Evolutionary conservation across 2,329 filamentous ascomycete species (phyloP).

Genomic region (Clonostachys rhizophaga): DNA sequence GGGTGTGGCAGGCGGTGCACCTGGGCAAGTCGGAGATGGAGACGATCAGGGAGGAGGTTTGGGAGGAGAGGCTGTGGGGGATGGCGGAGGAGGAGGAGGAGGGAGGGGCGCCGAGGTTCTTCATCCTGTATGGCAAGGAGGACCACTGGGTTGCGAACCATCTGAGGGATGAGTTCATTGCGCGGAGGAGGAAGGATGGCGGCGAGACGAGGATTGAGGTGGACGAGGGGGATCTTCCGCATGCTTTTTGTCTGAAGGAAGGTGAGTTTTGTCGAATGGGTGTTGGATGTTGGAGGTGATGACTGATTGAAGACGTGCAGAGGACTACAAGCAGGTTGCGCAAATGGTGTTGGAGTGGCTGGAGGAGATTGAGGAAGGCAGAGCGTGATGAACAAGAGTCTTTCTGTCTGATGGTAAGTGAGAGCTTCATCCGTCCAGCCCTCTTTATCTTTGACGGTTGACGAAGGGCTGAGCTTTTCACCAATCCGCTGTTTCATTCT

Average conservation of each 20-base stretch:
- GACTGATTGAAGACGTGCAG: no score
- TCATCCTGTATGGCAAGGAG: conserved; percentile 53
- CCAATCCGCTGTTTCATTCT: no score
- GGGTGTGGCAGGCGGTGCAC: conserved; percentile 54
- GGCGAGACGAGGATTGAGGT: conserved; percentile 43
- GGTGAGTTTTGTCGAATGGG: conserved; percentile 15
- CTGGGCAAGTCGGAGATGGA: conserved; percentile 56
- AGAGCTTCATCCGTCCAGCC: no score
- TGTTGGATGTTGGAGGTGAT: no score
- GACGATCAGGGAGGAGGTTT: conserved; percentile 52
- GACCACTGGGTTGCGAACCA: conserved; percentile 60
- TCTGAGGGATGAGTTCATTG: conserved; percentile 52
- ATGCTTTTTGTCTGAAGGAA: conserved; percentile 51
- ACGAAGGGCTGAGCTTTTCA: no score
- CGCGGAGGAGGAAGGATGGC: conserved; percentile 25
- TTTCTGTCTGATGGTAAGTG: no score
- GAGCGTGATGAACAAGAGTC: no score
- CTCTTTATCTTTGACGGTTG: no score
- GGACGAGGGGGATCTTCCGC: conserved; percentile 50
- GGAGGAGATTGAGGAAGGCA: conserved; percentile 13
- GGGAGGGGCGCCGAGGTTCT: conserved; percentile 39
- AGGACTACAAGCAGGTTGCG: conserved; percentile 9
- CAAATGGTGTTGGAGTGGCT: conserved; percentile 19
- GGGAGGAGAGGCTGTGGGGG: conserved; percentile 57
- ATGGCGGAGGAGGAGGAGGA: conserved; percentile 8